Evolutionary conservation across 1,284 basidiomycete genomes (phyloP).

Genomic region (Leccinum pallidistipes): DNA sequence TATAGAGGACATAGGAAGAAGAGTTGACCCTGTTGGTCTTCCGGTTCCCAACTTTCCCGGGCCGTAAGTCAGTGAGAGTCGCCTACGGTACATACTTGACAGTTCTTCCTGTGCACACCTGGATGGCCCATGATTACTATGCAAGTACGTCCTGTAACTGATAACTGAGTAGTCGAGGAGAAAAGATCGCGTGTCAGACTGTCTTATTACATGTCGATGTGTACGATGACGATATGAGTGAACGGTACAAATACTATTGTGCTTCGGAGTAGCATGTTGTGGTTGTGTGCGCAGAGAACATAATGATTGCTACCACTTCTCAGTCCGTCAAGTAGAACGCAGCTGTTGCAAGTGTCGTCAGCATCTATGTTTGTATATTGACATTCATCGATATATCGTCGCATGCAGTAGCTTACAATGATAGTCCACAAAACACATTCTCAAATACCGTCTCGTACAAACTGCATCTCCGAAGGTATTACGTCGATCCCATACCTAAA

Average conservation of each 20-base stretch:
- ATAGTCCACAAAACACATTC: not conserved
- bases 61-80: too few species aligned
- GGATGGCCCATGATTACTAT: too few species aligned
- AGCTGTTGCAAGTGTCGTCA: not conserved
- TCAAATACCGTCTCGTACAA: not conserved
- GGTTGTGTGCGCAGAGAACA: too few species aligned
- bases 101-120: too few species aligned
- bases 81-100: too few species aligned
- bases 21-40: too few species aligned
- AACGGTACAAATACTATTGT: too few species aligned
- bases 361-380: not conserved
- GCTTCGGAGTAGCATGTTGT: too few species aligned
- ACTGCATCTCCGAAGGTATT: not conserved
- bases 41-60: too few species aligned
- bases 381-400: not conserved
- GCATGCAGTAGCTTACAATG: not conserved
- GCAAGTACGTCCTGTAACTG: not conserved
- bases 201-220: not conserved
- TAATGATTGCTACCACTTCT: too few species aligned
- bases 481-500: not conserved
- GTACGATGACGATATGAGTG: not conserved
- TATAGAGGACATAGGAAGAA: too few species aligned
- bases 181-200: not conserved
- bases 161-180: not conserved
- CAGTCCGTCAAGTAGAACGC: too few species aligned